Base-by-base conservation (phyloP, 352 stramenopile genomes). In the Phytophthora fragariaefolia region DNA sequence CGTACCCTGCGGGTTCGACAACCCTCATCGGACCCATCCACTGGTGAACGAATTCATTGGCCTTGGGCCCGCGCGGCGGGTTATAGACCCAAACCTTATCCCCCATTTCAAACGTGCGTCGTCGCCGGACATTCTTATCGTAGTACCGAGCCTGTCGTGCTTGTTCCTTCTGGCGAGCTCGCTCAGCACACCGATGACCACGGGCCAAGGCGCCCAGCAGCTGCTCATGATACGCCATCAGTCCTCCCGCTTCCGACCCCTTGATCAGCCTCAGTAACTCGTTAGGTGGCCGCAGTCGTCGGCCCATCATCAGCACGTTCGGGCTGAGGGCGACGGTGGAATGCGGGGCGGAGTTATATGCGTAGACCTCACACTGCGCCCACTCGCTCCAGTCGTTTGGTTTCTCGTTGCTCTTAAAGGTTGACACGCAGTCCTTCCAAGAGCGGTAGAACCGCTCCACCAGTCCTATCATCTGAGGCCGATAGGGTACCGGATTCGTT, bases 21-120 rank as follows among this genome's bases (percentile, higher is more conserved):
- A 58, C 27, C 0, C 18, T 1, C 32, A 49, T 6, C 1, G 51
- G 36, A 27, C 32, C 51, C 32, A 49, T 48, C 32, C 51, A 58
- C 22, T 49, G 51, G n/a, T 58, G 51, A 3, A 58, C 51, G 10
- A 58, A 58, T 24, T 58, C 38, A 18, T 20, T 49, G 7, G 32
- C 34, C 10, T 32, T 59, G 27, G 17, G 2, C 0, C 38, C 51
- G 0, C 34, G 32, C 6, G 51, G 51, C 10, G 23, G 36, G n/a
- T 34, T 43, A 17, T 59, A 34, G 7, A 59, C 17, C 51, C 51
- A 59, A 10, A 59, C 38, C 7, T 13, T 6, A 18, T 49, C 36
- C 20, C 51, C 51, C 2, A 20, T 6, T 26, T 34, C 6, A 24
- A 59, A 59, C 38, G 22, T n/a, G n/a, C n/a, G n/a, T n/a, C n/a